phyloP scores from a whole-genome alignment of 352 stramenopile genomes.

The Globisporangium canariense region DNA sequence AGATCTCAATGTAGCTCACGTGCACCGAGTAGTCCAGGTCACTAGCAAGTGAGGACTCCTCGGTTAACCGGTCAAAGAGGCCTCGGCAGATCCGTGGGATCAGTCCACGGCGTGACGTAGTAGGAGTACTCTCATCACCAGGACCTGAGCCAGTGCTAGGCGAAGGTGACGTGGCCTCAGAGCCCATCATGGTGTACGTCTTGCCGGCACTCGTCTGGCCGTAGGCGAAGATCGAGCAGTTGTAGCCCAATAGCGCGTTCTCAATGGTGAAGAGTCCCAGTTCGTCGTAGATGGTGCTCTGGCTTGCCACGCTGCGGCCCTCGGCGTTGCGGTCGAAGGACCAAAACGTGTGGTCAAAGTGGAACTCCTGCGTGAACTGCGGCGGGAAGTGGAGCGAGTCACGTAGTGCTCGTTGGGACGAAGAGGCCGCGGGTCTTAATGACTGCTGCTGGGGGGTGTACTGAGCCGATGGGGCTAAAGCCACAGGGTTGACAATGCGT shows the following conservation, averaged over 20 bases:
- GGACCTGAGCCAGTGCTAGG: background rate
- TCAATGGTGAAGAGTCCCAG: conserved; percentile 55
- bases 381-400: conserved; percentile 20
- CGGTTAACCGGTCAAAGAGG: conserved; percentile 47
- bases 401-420: background rate
- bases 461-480: conserved; percentile 21
- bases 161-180: conserved; percentile 6
- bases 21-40: conserved; percentile 29
- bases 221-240: conserved; percentile 79
- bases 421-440: background rate
- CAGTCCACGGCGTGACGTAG: conserved; percentile 30
- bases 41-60: conserved; percentile 17
- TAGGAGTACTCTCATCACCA: background rate
- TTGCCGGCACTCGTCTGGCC: conserved; percentile 72
- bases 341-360: conserved; percentile 74
- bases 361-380: conserved; percentile 71
- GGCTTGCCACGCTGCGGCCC: conserved; percentile 32
- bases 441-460: conserved; percentile 8
- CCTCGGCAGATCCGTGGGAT: conserved; percentile 62
- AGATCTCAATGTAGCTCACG: conserved; percentile 83
- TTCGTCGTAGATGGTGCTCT: conserved; percentile 55
- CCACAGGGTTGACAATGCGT: conserved; percentile 56
- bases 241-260: conserved; percentile 53
- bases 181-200: conserved; percentile 68
- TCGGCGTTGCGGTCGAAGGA: conserved; percentile 41